Evolutionary conservation across 805 yeast genomes (phyloP).

Genomic region (Yarrowia porcina): DNA sequence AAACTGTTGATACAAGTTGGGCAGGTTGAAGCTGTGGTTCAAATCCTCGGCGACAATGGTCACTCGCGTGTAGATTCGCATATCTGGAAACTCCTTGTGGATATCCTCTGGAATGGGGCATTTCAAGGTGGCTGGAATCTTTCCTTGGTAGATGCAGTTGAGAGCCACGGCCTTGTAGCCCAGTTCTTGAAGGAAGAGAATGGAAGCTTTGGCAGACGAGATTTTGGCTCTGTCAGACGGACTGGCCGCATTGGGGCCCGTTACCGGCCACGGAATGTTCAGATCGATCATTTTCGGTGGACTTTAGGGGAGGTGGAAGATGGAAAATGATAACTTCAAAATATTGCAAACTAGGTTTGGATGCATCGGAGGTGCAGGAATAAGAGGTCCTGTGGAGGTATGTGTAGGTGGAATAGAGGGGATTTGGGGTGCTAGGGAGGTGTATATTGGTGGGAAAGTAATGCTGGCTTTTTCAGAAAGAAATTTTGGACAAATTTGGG

Average conservation of each 20-base stretch:
- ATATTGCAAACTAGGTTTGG: slow-evolving; percentile 8
- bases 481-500: not conserved
- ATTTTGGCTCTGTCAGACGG: slow-evolving; percentile 1
- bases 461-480: no score
- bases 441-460: no score
- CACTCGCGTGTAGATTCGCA: slow-evolving; percentile 62
- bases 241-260: slow-evolving; percentile 10
- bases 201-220: not conserved
- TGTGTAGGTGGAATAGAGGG: not conserved
- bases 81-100: slow-evolving; percentile 40
- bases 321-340: not conserved
- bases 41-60: slow-evolving; percentile 78
- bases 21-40: slow-evolving; percentile 63
- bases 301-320: not conserved
- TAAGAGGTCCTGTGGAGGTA: not conserved
- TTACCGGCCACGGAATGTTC: slow-evolving; percentile 22
- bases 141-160: slow-evolving; percentile 46
- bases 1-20: slow-evolving; percentile 48
- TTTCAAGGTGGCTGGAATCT: slow-evolving; percentile 29
- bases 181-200: slow-evolving; percentile 9
- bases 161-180: slow-evolving; percentile 79
- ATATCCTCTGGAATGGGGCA: slow-evolving; percentile 44
- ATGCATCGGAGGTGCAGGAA: not conserved
- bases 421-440: not conserved
- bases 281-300: slow-evolving; percentile 10